Evolutionary conservation across 2,329 filamentous ascomycete genomes (phyloP).

Genomic region (Thielaviopsis ethacetica): DNA sequence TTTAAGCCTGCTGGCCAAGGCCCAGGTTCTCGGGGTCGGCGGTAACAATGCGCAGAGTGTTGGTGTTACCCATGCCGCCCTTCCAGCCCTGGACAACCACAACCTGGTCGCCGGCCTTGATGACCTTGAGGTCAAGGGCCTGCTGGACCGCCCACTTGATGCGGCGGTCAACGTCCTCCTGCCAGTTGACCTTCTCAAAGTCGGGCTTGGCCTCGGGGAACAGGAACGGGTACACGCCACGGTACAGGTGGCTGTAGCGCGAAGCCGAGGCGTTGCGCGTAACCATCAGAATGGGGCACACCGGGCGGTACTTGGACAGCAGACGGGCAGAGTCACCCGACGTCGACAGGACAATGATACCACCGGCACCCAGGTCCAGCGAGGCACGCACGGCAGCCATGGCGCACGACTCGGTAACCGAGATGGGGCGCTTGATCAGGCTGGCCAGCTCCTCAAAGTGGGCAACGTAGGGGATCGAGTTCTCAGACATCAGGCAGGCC

Average conservation of each 20-base stretch:
- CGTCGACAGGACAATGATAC: constrained; percentile 90
- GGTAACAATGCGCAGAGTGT: constrained; percentile 54
- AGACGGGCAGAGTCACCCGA: constrained; percentile 90
- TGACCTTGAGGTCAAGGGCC: constrained; percentile 66
- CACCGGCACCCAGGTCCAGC: constrained; percentile 89
- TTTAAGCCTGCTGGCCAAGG: constrained; percentile 26
- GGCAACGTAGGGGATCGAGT: constrained; percentile 91
- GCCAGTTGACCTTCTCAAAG: constrained; percentile 86
- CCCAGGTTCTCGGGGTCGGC: constrained; percentile 42
- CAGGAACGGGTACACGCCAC: constrained; percentile 93
- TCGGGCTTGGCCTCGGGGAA: constrained; percentile 90
- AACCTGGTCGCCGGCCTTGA: constrained; percentile 56
- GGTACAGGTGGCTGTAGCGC: constrained; percentile 87
- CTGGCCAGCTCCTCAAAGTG: constrained; percentile 91
- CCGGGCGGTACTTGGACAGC: constrained; percentile 94
- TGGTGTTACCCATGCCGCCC: constrained; percentile 83
- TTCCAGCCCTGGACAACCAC: constrained; percentile 84
- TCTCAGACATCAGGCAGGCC: constrained; percentile 90
- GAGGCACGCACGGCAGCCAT: constrained; percentile 94
- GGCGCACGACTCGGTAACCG: constrained; percentile 81
- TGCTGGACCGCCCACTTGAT: constrained; percentile 93
- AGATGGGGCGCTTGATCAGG: constrained; percentile 66
- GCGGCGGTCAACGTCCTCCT: constrained; percentile 94
- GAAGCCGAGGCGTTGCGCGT: constrained; percentile 73
- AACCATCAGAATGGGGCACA: constrained; percentile 99